A percentile compares a stretch with the other conserved stretches of the same genome.
Evolutionary conservation across 768 basidiomycete genomes (phyloP).

Genomic region (Russula vinacea): DNA sequence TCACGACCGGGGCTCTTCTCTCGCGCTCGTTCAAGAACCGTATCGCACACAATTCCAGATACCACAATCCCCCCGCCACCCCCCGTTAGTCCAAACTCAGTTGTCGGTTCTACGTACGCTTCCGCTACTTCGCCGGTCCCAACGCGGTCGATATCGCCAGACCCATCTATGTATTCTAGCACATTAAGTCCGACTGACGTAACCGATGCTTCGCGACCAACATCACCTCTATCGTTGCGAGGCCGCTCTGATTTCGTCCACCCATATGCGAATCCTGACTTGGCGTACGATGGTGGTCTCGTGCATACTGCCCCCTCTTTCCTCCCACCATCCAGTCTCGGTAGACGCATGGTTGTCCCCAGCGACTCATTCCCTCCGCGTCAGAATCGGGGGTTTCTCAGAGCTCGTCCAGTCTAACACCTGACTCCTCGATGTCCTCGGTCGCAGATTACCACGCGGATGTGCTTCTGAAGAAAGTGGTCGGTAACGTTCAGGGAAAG

Average conservation of each 20-base stretch:
- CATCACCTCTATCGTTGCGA: conserved; percentile 23
- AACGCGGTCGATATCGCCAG: conserved; percentile 25
- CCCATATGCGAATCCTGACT: conserved; percentile 80
- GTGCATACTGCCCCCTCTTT: conserved; percentile 36
- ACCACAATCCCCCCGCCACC: conserved; percentile 21
- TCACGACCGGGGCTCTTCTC: conserved; percentile 46
- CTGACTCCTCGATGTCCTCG: conserved; percentile 28
- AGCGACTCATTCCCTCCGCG: conserved; percentile 26
- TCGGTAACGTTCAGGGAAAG: conserved; percentile 24
- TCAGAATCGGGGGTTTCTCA: conserved; percentile 38
- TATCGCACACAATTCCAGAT: conserved; percentile 29
- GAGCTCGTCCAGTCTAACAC: conserved; percentile 35
- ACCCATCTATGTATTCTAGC: conserved; percentile 24
- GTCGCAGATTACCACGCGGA: conserved; percentile 23
- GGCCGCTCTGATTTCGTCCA: conserved; percentile 45
- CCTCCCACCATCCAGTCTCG: conserved; percentile 34
- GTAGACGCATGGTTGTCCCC: conserved; percentile 13
- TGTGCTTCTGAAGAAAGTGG: conserved; percentile 21
- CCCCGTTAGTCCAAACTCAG: conserved; percentile 22
- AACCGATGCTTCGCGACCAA: conserved; percentile 30
- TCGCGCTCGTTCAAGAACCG: conserved; percentile 38
- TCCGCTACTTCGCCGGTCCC: conserved; percentile 2
- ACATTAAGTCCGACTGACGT: conserved; percentile 26
- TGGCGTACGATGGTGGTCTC: conserved; percentile 40
- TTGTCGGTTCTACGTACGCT: conserved; percentile 3